Conservation (phyloP, 345 rosid genomes). For the Brassica nigra region DNA sequence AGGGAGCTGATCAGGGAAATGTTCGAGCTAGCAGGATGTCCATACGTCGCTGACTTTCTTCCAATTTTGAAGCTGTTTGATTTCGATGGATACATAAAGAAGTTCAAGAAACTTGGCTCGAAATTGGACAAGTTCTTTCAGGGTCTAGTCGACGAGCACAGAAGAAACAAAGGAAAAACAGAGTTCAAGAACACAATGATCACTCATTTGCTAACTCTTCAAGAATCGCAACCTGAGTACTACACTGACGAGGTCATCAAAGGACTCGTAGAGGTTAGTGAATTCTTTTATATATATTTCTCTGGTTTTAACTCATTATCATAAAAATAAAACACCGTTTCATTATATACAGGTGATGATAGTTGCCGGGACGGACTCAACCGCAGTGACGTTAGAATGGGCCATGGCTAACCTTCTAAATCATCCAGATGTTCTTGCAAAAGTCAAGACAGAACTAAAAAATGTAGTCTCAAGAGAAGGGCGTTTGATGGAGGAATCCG, state of each 20-base stretch:
- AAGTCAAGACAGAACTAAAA: too few relatives aligned
- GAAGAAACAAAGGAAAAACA: too few relatives aligned
- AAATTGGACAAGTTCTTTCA: constrained; percentile 46
- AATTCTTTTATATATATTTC: too few relatives aligned
- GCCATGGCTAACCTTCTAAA: too few relatives aligned
- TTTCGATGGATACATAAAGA: constrained; percentile 35
- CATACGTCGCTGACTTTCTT: constrained; percentile 46
- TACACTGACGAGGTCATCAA: constrained; percentile 37
- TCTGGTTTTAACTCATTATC: too few relatives aligned
- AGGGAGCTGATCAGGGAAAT: constrained; percentile 39
- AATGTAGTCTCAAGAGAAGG: too few relatives aligned
- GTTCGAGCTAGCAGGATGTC: constrained; percentile 16
- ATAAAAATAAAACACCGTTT: not conserved
- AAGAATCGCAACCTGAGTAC: too few relatives aligned
- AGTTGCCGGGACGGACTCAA: not conserved
- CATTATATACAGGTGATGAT: not conserved
- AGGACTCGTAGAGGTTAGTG: constrained; percentile 40
- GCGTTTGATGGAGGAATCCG: too few relatives aligned
- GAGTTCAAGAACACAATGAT: too few relatives aligned
- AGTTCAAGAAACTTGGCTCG: constrained; percentile 1
- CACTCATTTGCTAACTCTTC: too few relatives aligned
- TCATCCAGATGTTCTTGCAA: too few relatives aligned
- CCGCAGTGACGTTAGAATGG: too few relatives aligned
- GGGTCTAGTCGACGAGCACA: constrained; percentile 47
- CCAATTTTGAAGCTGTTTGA: constrained; percentile 46